Evolutionary conservation across 768 basidiomycete species (phyloP), one percentile per base, ranked within the genome.

Genomic region (Multifurca ochricompacta): DNA sequence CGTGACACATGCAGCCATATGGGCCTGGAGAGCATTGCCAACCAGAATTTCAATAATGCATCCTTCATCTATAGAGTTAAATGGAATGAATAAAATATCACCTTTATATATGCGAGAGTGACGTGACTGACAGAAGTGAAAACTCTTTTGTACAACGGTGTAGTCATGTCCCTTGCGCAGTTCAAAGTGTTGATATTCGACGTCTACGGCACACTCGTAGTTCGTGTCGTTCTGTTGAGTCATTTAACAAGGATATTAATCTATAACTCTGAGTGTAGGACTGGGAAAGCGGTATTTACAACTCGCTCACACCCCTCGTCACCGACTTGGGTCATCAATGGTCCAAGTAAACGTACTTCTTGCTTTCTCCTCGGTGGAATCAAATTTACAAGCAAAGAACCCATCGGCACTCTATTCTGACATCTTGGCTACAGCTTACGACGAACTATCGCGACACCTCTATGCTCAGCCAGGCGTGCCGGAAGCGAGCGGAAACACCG

Each of bases 21-120:
- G 93, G 94, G 53, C 94, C 93, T 34, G 93, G 93, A 63, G 88
- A 93, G 67, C 82, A 82, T 66, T 96, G 93, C 69, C 71, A 70
- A 60, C 83, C 86, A 27, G 93, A 96, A 66, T 96, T 96, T 69
- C 74, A 78, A 62, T 90, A 83, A 30, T 46, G 39, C 40, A 37
- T 28, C 21, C 13, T 27, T 23, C 25, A 42, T 25, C 16, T 39
- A 35, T 43, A 37, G 40, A 32, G 25, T 53, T 45, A 41, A 54
- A 21, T 32, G 39, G 45, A 35, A 9, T 3, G 31, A 32, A 41
- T 31, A 44, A 28, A 48, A 23, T 25, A 41, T 14, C 11, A 41
- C 14, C 27, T 42, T 19, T 9, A n/a, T n/a, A n/a, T n/a, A n/a
- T n/a, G n/a, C n/a, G n/a, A n/a, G n/a, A n/a, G n/a, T n/a, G n/a